Evolutionary conservation across 257 asterid species (phyloP), one percentile per base, ranked within the genome.

Genomic region (Lycium ferocissimum): DNA sequence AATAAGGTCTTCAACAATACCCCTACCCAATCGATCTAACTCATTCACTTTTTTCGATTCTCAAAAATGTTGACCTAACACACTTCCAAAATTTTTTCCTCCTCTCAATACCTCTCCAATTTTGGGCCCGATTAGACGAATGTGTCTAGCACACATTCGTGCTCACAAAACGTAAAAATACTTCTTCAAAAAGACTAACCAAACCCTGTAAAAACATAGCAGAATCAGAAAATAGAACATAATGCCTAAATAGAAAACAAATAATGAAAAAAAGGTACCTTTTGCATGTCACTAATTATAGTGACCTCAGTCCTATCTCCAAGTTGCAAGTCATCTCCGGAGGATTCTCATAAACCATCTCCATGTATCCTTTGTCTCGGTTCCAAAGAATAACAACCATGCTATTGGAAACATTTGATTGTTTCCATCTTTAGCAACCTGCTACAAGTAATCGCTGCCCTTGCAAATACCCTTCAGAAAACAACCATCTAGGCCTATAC

Each of bases 211-310:
- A 54, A 13, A 54, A 47, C 7, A 47, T 47, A 47, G 51, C 51
- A 47, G 9, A 47, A 47, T 3, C 51, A 47, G 1, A 3, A 47
- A 7, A 47, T 4, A 6, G 5, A 43, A 43, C 47, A 43, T 43
- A 3, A 43, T 3, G 47, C 47, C 4, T 43, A 3, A 43, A 43
- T 2, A 47, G 8, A 47, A 7, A 47, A 47, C 9, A 47, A 47
- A 47, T 6, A 47, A 47, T 6, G 1, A 47, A 6, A 47, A n/a
- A 47, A 47, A 1, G 7, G 14, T 37, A 78, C 80, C 63, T 67
- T 83, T 83, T 83, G 67, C 40, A 33, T 49, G 13, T 83, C 80
- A 15, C 51, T 45, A 1, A 49, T 14, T n/a, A 83, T 65, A 4
- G 73, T 33, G 66, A 63, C 51, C 0, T 45, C 67, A 1, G 18